A percentile compares a stretch with the other conserved stretches of the same genome.
Conservation (phyloP, 495 filamentous ascomycete species). For the Coniosporium apollinis region DNA sequence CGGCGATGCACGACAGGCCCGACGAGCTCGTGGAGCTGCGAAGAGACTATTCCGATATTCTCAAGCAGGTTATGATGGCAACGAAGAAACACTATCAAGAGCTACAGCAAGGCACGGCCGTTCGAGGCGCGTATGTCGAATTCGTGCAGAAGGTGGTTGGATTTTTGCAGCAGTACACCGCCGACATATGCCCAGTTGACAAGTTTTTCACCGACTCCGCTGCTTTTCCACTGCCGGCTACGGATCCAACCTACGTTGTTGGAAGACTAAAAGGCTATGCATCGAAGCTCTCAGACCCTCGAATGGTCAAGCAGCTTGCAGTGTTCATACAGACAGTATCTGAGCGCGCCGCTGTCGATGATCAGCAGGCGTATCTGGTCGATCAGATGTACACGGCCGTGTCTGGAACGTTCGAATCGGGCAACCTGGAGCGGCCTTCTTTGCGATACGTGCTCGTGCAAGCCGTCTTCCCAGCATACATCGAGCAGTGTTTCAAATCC, state of each 20-base stretch:
- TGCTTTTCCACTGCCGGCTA: conserved; percentile 46
- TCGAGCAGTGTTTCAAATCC: conserved; percentile 32
- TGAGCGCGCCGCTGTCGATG: conserved; percentile 43
- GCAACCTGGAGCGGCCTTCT: conserved; percentile 27
- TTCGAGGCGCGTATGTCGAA: conserved; percentile 41
- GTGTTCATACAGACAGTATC: conserved; percentile 47
- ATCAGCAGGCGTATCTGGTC: conserved; percentile 41
- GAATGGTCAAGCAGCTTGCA: conserved; percentile 39
- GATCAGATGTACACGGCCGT: conserved; percentile 42
- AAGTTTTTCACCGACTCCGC: conserved; percentile 50
- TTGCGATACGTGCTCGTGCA: conserved; percentile 41
- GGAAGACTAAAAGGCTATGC: conserved; percentile 49
- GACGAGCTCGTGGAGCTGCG: conserved; percentile 23
- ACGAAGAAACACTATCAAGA: conserved; percentile 58
- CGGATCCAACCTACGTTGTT: conserved; percentile 52
- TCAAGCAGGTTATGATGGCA: conserved; percentile 41
- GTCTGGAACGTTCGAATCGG: conserved; percentile 31
- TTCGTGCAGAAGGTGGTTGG: conserved; percentile 50
- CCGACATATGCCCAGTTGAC: conserved; percentile 44
- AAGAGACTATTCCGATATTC: conserved; percentile 36
- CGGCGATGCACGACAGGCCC: conserved; percentile 18
- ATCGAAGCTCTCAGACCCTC: conserved; percentile 34
- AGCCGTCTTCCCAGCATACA: conserved; percentile 48
- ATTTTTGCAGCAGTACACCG: conserved; percentile 47
- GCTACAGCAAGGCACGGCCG: conserved; percentile 26